Percentiles rank a stretch among this genome's conserved stretches.
Evolutionary conservation across 768 basidiomycete genomes (phyloP).

Genomic region (Amanita molliuscula): DNA sequence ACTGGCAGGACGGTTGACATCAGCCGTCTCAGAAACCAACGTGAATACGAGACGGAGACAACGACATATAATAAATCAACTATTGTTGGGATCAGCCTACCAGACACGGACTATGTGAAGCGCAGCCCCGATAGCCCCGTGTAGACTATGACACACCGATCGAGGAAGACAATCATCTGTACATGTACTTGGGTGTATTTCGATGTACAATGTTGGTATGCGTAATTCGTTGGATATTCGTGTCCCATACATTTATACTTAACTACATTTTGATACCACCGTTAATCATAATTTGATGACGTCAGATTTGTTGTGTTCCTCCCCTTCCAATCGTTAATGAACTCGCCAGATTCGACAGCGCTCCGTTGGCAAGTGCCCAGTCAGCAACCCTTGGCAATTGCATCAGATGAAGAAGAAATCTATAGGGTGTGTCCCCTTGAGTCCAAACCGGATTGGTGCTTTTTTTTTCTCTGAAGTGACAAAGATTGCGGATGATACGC

Average conservation of each 20-base stretch:
- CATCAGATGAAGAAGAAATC: not conserved
- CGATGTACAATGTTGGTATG: not conserved
- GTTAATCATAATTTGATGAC: not conserved
- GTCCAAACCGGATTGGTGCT: not conserved
- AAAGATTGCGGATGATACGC: conserved; percentile 1
- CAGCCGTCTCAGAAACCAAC: conserved; percentile 3
- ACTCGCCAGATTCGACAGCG: not conserved
- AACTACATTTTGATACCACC: not conserved
- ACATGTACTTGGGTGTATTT: not conserved
- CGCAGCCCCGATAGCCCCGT: not conserved
- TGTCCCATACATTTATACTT: not conserved
- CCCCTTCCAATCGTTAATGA: not conserved
- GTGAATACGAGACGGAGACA: not conserved
- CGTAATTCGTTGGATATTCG: not conserved
- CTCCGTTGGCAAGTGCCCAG: too few relatives aligned
- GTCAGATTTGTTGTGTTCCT: not conserved
- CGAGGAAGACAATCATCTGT: not conserved
- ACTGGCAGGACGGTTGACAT: conserved; percentile 3
- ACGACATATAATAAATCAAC: not conserved
- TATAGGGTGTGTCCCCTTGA: not conserved
- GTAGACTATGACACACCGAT: not conserved
- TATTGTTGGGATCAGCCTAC: not conserved
- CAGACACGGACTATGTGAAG: not conserved
- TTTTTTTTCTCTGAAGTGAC: not conserved
- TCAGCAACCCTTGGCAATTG: not conserved